Conservation (phyloP, 1,284 basidiomycete species). For the Tausonia pullulans region DNA sequence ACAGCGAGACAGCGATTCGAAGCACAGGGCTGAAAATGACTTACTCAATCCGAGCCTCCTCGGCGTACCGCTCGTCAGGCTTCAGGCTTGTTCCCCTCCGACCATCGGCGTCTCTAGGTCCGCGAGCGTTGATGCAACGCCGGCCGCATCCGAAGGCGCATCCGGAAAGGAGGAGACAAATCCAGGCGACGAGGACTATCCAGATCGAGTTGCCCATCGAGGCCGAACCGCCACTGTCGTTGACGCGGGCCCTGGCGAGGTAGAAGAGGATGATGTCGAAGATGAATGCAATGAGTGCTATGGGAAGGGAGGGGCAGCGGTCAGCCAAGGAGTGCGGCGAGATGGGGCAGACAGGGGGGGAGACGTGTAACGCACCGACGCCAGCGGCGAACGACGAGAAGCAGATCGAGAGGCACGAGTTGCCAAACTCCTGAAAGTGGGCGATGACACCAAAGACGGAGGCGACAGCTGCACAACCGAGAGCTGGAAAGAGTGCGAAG, state of each 20-base stretch:
- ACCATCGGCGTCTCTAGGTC: constrained; percentile 33
- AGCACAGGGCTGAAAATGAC: constrained; percentile 23
- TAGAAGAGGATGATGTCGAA: constrained; percentile 71
- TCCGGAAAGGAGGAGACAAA: constrained; percentile 67
- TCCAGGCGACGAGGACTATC: constrained; percentile 65
- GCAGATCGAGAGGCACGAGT: constrained; percentile 64
- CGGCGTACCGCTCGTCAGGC: constrained; percentile 25
- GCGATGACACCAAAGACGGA: constrained; percentile 65
- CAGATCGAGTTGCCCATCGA: constrained; percentile 62
- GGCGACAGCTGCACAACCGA: constrained; percentile 51
- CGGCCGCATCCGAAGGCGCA: constrained; percentile 66
- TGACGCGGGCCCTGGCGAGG: constrained; percentile 58
- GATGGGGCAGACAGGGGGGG: neutral
- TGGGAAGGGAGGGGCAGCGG: no score
- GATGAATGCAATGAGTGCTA: constrained; percentile 54
- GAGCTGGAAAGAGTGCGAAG: constrained; percentile 26
- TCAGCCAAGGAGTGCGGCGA: no score
- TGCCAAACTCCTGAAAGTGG: constrained; percentile 68
- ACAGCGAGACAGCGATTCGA: constrained; percentile 17
- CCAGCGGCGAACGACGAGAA: constrained; percentile 26
- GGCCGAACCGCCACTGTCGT: constrained; percentile 48
- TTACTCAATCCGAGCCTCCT: constrained; percentile 22
- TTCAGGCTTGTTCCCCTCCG: constrained; percentile 8
- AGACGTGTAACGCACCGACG: constrained; percentile 36
- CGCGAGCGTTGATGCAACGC: constrained; percentile 54